Base-by-base conservation (phyloP, 1,284 basidiomycete genomes). In the Tilletia setariae region DNA sequence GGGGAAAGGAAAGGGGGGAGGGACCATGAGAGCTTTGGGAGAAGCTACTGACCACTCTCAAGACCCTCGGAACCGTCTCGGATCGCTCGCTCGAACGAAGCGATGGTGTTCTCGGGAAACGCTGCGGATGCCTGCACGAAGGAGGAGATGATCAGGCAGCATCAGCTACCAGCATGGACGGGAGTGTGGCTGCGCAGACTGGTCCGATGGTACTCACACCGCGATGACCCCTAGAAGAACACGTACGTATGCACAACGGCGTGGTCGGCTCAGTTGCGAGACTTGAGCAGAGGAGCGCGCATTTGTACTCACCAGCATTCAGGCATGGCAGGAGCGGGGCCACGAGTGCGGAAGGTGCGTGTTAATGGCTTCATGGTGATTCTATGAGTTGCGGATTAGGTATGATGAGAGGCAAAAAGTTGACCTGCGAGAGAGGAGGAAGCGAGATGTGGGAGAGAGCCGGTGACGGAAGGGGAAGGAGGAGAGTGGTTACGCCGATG, bases 51-150 rank as follows among this genome's bases (percentile, higher is more conserved):
- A 76, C 74, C 75, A 56, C 75, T 77, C 69, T 82, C 80, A 46
- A 82, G 71, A 19, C 80, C 80, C 70, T 82, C 80, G 16, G 79
- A 76, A 40, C 80, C 80, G 61, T 82, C 80, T 30, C 69, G 56
- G 68, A 82, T 77, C 11, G 80, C 80, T 65, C 76, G 74, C 35
- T 77, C 79, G 70, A 82, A 82, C 25, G 78, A 80, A 42, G 76
- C 75, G 47, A 82, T 74, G 49, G 80, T 82, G 73, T 82, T 82
- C 64, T 82, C 80, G 2, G 80, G 80, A 68, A 79, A 82, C n/a
- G 76, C 74, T 40, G 78, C 80, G 11, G 80, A 82, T 19, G 80
- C 79, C 72, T 74, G 71, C 21, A 42, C 19, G 30, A 56, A 44
- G 9, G n/a, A 3, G 47, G 19, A 59, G 32, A 67, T 40, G 65